Base-by-base conservation (phyloP, 345 rosid species). In the Melaleuca quinquenervia region DNA sequence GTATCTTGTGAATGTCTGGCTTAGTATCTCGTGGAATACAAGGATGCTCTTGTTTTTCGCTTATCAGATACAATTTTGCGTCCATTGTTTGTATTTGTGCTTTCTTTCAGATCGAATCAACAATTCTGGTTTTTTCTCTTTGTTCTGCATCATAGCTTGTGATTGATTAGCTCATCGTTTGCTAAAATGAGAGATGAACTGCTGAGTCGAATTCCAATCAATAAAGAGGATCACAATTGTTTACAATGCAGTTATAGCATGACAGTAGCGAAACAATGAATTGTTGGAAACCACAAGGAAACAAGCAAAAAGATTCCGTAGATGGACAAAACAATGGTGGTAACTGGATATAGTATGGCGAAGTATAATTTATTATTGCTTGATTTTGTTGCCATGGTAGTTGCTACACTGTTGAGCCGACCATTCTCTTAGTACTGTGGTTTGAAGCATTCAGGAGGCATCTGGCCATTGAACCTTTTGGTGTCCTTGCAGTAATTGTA, bases 401-500 rank as follows among this genome's bases (percentile, higher is more conserved):
- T 14, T 3, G 41, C 2, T 84, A 29, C 26, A 60, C 22, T 22
- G 85, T 29, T 7, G 6, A 56, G 36, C 76, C 0, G 13, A 44
- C 44, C 86, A 50, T 51, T 85, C 32, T 16, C 62, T 90, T 87
- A 94, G 92, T 90, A 95, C 86, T 95, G 98, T 44, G 52, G 89
- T 82, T 90, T 91, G 51, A 86, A 94, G 84, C 96, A 94, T 90
- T 96, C 96, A 1, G 91, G 91, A 82, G 99, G 96, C 82, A 92
- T 88, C 76, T 92, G 91, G 52, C 94, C 94, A 0, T 91, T 89
- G 92, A 93, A 95, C 87, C 96, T 87, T 82, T 89, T 88, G 84
- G 86, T 80, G 85, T 94, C 96, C 41, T 90, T 87, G 92, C 98
- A 94, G 86, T 94, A 96, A 89, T 95, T 88, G 49, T 95, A 93